phyloP scores from a whole-genome alignment of 2,329 filamentous ascomycete species.

The Pseudopyrenochaeta lycopersici region DNA sequence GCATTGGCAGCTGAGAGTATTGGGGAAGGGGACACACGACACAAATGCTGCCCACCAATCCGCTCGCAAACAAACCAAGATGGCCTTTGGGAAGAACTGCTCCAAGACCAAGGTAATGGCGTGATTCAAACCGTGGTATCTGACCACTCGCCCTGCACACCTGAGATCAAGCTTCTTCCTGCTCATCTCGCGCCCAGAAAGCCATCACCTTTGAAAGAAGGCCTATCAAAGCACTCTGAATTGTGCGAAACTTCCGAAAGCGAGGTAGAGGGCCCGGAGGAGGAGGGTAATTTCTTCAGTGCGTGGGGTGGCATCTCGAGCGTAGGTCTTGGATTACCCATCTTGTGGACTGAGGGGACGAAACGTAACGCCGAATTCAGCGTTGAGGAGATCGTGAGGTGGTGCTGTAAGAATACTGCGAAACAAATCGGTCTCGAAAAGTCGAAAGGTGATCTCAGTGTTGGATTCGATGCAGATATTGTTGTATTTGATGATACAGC shows the following conservation, averaged over 20 bases:
- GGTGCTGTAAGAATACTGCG: constrained; percentile 88
- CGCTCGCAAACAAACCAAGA: constrained; percentile 83
- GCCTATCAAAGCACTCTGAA: constrained; percentile 50
- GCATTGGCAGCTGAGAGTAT: constrained; percentile 84
- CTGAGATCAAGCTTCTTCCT: constrained; percentile 89
- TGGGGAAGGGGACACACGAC: constrained; percentile 83
- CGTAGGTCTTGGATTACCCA: constrained; percentile 89
- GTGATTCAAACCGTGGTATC: constrained; percentile 93
- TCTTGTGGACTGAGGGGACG: constrained; percentile 81
- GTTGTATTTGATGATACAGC: constrained; percentile 90
- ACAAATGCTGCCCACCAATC: constrained; percentile 96
- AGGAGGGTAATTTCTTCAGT: constrained; percentile 85
- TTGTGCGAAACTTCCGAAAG: constrained; percentile 36
- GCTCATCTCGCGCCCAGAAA: constrained; percentile 66
- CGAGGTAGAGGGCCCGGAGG: constrained; percentile 51
- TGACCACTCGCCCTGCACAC: constrained; percentile 96
- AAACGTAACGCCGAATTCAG: constrained; percentile 65
- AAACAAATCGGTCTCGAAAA: constrained; percentile 85
- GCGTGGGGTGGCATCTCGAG: constrained; percentile 97
- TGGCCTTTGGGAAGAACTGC: constrained; percentile 83
- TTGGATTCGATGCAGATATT: constrained; percentile 88
- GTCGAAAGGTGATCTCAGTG: constrained; percentile 80
- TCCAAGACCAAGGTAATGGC: constrained; percentile 64
- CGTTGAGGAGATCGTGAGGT: constrained; percentile 81
- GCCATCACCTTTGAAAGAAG: constrained; percentile 37